Conservation (phyloP, 371 early-diverging fungal genomes). For the Furculomyces boomerangus region DNA sequence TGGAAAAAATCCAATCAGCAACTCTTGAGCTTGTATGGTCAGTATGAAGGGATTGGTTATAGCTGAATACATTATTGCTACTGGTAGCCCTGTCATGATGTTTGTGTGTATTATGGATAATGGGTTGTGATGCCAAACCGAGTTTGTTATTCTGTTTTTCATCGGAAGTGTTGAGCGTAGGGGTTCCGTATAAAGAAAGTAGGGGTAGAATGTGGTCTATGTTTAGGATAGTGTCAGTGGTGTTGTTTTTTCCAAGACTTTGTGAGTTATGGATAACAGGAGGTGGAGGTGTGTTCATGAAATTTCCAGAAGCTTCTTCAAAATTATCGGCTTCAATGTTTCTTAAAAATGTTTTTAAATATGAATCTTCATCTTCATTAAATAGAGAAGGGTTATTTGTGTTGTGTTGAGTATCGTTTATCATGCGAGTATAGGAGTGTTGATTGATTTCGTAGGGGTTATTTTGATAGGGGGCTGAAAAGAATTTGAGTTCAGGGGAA, state of each 20-base stretch:
- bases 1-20: neutral
- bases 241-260: neutral
- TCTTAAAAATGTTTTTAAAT: slow-evolving; percentile 19
- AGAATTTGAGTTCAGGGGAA: too few species aligned
- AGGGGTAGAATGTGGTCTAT: neutral
- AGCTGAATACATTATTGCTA: neutral
- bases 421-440: too few species aligned
- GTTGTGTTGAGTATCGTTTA: too few species aligned
- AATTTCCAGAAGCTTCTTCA: slow-evolving; percentile 2
- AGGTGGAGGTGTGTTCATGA: neutral
- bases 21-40: neutral
- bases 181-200: neutral
- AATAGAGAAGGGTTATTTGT: too few species aligned
- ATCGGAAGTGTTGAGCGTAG: neutral
- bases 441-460: too few species aligned
- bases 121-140: neutral
- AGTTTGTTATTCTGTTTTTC: neutral
- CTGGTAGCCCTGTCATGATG: neutral
- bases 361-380: slow-evolving; percentile 20
- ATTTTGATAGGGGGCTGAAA: too few species aligned
- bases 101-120: neutral
- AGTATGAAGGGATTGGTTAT: neutral
- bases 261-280: neutral
- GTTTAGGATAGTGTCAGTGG: neutral
- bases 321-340: slow-evolving; percentile 20